Evolutionary conservation across 2,329 filamentous ascomycete genomes (phyloP).

Genomic region (Scedosporium dehoogii): DNA sequence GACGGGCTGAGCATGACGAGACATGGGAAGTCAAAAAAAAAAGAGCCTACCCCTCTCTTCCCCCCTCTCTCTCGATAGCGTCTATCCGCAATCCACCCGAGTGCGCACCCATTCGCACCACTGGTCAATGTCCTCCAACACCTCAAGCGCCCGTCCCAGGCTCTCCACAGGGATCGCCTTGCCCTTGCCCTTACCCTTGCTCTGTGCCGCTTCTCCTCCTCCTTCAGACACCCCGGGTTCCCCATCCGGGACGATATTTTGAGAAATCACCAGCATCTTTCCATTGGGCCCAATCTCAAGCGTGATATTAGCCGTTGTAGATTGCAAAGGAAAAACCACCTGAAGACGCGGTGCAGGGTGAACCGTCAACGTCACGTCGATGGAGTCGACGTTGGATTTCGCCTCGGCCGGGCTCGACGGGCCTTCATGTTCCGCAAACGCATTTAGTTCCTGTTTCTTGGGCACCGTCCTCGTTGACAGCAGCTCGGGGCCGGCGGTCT

Average conservation of each 20-base stretch:
- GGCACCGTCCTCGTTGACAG: not conserved
- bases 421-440: not conserved
- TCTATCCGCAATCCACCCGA: not conserved
- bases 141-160: slow-evolving; percentile 35
- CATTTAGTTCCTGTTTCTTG: not conserved
- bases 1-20: not conserved
- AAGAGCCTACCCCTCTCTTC: not conserved
- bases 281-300: slow-evolving; percentile 52
- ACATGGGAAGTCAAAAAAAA: not conserved
- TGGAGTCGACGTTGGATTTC: slow-evolving; percentile 3
- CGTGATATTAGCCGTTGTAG: slow-evolving; percentile 39
- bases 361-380: slow-evolving; percentile 44
- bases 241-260: slow-evolving; percentile 33
- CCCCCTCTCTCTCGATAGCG: too few relatives aligned
- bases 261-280: slow-evolving; percentile 44
- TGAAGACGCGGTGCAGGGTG: slow-evolving; percentile 38
- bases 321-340: slow-evolving; percentile 42
- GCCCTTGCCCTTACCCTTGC: slow-evolving; percentile 18
- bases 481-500: not conserved
- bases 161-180: slow-evolving; percentile 28
- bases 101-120: slow-evolving; percentile 43
- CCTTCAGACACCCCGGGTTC: not conserved
- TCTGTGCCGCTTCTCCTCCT: slow-evolving; percentile 4
- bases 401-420: not conserved
- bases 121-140: slow-evolving; percentile 40